phyloP scores from a whole-genome alignment of 352 stramenopile species.

The Pythium brachiatum region DNA sequence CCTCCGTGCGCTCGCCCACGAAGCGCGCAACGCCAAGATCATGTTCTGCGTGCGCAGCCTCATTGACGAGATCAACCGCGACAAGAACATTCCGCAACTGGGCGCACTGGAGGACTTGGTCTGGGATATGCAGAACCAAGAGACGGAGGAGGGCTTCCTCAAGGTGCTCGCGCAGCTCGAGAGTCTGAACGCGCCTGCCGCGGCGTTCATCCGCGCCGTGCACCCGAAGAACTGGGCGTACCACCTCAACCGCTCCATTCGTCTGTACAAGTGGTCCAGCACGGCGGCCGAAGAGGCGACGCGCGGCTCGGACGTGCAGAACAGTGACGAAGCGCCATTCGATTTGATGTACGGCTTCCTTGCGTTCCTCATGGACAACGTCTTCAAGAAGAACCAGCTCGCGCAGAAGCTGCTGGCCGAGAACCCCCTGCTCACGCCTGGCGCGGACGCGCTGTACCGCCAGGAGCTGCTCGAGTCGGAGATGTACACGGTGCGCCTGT shows the following conservation, averaged over 20 bases:
- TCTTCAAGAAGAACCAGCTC: slow-evolving; percentile 74
- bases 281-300: slow-evolving; percentile 57
- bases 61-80: slow-evolving; percentile 58
- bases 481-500: slow-evolving; percentile 52
- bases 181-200: slow-evolving; percentile 46
- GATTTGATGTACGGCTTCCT: slow-evolving; percentile 80
- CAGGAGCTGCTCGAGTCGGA: slow-evolving; percentile 60
- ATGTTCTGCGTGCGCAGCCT: slow-evolving; percentile 75
- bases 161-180: slow-evolving; percentile 51
- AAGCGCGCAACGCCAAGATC: slow-evolving; percentile 53
- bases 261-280: slow-evolving; percentile 66
- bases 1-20: slow-evolving; percentile 48
- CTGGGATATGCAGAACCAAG: slow-evolving; percentile 57
- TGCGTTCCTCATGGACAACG: slow-evolving; percentile 72
- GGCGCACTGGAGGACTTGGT: slow-evolving; percentile 55
- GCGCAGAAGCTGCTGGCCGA: slow-evolving; percentile 49
- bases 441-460: slow-evolving; percentile 60
- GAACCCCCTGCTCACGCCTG: slow-evolving; percentile 49
- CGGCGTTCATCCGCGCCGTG: slow-evolving; percentile 52
- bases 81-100: slow-evolving; percentile 77
- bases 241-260: slow-evolving; percentile 58
- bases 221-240: slow-evolving; percentile 70
- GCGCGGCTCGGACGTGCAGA: slow-evolving; percentile 52
- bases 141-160: slow-evolving; percentile 57
- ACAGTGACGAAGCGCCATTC: slow-evolving; percentile 72